Base-by-base conservation (phyloP, 768 basidiomycete genomes). In the Russula virescens region DNA sequence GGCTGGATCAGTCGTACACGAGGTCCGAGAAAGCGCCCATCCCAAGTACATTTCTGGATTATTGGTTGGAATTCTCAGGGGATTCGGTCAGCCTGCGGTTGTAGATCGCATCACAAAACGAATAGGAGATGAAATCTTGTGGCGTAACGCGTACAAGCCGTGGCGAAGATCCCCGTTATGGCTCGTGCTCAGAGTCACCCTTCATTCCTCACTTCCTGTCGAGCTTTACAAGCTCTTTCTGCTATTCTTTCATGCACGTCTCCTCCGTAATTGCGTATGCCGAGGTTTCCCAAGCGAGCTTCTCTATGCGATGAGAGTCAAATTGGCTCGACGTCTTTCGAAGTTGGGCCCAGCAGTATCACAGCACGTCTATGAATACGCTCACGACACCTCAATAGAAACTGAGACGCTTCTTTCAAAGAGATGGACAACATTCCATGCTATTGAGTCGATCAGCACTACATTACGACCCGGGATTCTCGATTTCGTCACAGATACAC, bases 161-260 rank as follows among this genome's bases (percentile, higher is more conserved):
- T 84, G 82, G 82, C 71, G 83, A 31, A 73, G 82, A 23, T 79
- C 80, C 11, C 70, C 79, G 0, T 71, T 80, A 16, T 83, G 82
- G 81, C 75, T 82, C 3, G 66, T 81, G 11, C 69, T 80, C 35
- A 78, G 81, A 8, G 78, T 83, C 9, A 74, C 74, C 1, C 63
- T 78, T 16, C 76, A 78, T 43, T 74, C 73, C 1, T 59, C 76
- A 19, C 42, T 38, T 9, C 47, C 19, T 25, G 10, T 25, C 35
- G 47, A 58, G 11, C 67, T 69, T 0, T 84, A 84, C 71, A 84
- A 84, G 58, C 11, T 34, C 2, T 84, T 84, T 69, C 76, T 82
- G 68, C 47, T 78, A 2, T 81, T 75, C 52, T 70, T 81, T 53
- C 63, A 64, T 11, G 42, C 60, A 16, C 21, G 56, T n/a, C 53